A percentile compares a stretch with the other conserved stretches of the same genome.
These are phyloP conservation scores for Acidiella bohemica DNA, from an alignment of 495 filamentous ascomycete genomes.

Conservation along the genomic window DNA sequence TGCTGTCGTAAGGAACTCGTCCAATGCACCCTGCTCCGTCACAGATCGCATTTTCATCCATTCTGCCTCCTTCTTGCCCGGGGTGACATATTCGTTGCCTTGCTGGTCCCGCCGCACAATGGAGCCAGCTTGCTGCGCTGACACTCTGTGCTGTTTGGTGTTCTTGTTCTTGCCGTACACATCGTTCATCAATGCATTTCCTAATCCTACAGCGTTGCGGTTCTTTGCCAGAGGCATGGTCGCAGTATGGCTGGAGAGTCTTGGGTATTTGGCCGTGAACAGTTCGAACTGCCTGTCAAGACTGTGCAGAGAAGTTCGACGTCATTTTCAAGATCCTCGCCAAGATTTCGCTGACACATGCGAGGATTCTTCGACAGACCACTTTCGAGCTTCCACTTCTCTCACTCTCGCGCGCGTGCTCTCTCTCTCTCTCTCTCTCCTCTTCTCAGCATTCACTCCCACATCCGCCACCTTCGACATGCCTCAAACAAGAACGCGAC, in stretches of 20 bases:
- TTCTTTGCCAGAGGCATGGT: constrained; percentile 91
- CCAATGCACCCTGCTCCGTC: constrained; percentile 90
- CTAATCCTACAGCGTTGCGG: constrained; percentile 86
- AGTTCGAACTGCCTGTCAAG: background rate
- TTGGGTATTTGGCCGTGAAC: background rate
- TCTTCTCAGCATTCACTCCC: background rate
- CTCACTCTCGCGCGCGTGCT: too few relatives aligned
- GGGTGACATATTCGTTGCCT: constrained; percentile 27
- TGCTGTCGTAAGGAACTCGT: constrained; percentile 74
- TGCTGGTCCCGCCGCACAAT: constrained; percentile 21
- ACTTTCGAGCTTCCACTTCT: too few relatives aligned
- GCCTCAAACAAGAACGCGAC: constrained; percentile 67
- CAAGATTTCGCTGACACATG: too few relatives aligned
- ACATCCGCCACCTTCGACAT: constrained; percentile 39
- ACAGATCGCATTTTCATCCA: constrained; percentile 98
- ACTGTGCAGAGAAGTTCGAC: background rate
- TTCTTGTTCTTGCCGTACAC: constrained; percentile 83
- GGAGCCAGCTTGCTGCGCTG: constrained; percentile 12
- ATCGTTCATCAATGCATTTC: constrained; percentile 85
- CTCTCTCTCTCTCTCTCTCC: too few relatives aligned
- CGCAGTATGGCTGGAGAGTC: constrained; percentile 5
- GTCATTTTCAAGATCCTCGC: too few relatives aligned
- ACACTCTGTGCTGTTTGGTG: constrained; percentile 37
- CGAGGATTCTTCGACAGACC: too few relatives aligned
- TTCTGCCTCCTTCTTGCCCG: constrained; percentile 54